These are phyloP conservation scores for Musa acuminata DNA, from an alignment of 176 grass and related monocot species.

Conservation along the genomic window DNA sequence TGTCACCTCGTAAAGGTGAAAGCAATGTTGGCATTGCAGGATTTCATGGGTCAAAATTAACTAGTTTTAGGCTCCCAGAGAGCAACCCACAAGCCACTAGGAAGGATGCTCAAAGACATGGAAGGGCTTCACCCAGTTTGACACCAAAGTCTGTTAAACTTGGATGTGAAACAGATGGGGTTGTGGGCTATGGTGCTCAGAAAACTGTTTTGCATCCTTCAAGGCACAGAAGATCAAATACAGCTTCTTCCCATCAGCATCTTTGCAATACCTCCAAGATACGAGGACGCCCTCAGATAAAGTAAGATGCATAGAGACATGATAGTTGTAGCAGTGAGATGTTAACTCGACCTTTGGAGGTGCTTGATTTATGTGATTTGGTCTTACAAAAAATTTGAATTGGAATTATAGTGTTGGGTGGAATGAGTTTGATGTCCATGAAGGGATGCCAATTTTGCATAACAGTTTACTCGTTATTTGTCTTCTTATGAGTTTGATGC, in stretches of 20 bases:
- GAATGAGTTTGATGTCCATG: slow-evolving; percentile 29
- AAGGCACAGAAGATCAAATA: background rate
- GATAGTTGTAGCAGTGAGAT: background rate
- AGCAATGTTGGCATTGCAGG: background rate
- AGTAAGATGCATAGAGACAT: background rate
- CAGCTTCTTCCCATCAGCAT: background rate
- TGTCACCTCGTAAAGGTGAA: slow-evolving; percentile 17
- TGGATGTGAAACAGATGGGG: background rate
- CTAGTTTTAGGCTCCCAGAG: slow-evolving; percentile 10
- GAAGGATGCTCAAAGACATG: background rate
- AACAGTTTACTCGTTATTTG: too few species aligned
- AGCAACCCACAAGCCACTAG: background rate
- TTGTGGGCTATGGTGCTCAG: too few species aligned
- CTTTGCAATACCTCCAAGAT: background rate
- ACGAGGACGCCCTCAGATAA: background rate
- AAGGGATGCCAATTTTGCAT: slow-evolving; percentile 10
- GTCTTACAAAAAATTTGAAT: slow-evolving; percentile 14
- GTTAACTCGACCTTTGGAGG: background rate
- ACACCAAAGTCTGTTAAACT: background rate
- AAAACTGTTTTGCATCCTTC: background rate
- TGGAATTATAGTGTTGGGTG: slow-evolving; percentile 24
- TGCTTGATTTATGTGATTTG: slow-evolving; percentile 14
- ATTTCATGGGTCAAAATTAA: slow-evolving; percentile 10
- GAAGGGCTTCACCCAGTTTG: background rate
- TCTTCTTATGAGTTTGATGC: too few species aligned